phyloP scores from a whole-genome alignment of 2,329 filamentous ascomycete species.

The Myriosclerotinia scirpicola region DNA sequence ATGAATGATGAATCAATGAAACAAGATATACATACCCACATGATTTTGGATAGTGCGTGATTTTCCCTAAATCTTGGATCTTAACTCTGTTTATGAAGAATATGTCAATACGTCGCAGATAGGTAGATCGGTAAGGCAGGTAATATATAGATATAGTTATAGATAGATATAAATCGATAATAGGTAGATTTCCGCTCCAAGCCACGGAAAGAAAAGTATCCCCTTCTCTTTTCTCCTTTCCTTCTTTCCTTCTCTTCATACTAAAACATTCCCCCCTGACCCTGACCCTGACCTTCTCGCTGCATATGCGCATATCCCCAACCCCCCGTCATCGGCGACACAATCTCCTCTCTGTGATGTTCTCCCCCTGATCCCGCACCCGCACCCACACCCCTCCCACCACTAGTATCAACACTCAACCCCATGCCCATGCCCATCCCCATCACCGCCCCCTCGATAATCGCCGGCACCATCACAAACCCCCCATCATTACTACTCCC shows the following conservation, averaged over 20 bases:
- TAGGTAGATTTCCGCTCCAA: no score
- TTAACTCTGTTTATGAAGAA: no score
- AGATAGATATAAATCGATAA: no score
- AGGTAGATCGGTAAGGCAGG: neutral
- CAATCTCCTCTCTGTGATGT: neutral
- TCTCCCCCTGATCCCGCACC: neutral
- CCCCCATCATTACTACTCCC: slow-evolving; percentile 20
- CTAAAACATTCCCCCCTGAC: neutral
- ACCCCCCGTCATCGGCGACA: slow-evolving; percentile 4
- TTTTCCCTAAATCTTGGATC: no score
- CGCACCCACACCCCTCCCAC: neutral
- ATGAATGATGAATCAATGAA: slow-evolving; percentile 4
- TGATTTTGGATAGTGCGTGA: no score
- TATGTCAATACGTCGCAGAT: no score
- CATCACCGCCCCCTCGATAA: neutral
- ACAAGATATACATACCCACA: neutral
- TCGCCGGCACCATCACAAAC: slow-evolving; percentile 2
- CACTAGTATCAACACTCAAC: slow-evolving; percentile 12
- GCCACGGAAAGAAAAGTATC: neutral
- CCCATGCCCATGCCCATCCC: neutral
- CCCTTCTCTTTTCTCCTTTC: neutral
- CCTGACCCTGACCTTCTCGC: neutral
- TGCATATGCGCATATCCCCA: neutral
- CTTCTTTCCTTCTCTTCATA: neutral
- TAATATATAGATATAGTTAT: neutral